Evolutionary conservation across 306 rosid genomes (phyloP), one percentile per base, ranked within the genome.

Genomic region (Gastrolobium bilobum): DNA sequence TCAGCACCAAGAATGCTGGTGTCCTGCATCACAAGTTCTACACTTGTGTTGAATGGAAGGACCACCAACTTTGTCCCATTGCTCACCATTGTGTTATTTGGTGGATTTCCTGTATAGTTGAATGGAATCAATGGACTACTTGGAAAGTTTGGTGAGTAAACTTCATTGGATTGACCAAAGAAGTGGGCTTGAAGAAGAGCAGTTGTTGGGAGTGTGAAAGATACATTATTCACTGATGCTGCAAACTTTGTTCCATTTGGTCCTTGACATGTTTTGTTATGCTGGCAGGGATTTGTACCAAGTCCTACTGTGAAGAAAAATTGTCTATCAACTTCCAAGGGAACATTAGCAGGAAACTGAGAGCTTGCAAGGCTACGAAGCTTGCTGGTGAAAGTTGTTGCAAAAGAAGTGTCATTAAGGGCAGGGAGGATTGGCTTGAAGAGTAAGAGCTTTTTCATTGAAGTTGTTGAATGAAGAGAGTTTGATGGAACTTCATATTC

Each of bases 221-320:
- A 46, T n/a, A 46, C 51, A 46, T 46, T 10, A 40, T 92, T 92
- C 10, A 92, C 74, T 10, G 94, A 87, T 71, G 92, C 94, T n/a
- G 92, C 85, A 76, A 91, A 85, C 80, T n/a, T 92, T 72, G 51
- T 9, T 46, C 51, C 51, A 46, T 46, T 46, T 2, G 51, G 51
- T 46, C 51, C 51, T n/a, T 9, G 51, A n/a, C n/a, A 46, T 2
- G 51, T 46, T 46, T 46, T 11, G 1, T 46, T 46, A 46, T 46
- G 13, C n/a, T 10, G n/a, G 10, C 51, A 46, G n/a, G n/a, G 51
- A 47, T 40, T 87, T 38, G 91, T 90, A 46, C 93, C 94, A 4
- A 92, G 86, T 11, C 97, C 84, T 20, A 90, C 6, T 15, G 89
- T 90, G 85, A 92, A 92, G 86, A 92, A 84, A 61, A 84, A 84